phyloP scores from a whole-genome alignment of 208 protist species.

The Acanthamoeba castellanii region DNA sequence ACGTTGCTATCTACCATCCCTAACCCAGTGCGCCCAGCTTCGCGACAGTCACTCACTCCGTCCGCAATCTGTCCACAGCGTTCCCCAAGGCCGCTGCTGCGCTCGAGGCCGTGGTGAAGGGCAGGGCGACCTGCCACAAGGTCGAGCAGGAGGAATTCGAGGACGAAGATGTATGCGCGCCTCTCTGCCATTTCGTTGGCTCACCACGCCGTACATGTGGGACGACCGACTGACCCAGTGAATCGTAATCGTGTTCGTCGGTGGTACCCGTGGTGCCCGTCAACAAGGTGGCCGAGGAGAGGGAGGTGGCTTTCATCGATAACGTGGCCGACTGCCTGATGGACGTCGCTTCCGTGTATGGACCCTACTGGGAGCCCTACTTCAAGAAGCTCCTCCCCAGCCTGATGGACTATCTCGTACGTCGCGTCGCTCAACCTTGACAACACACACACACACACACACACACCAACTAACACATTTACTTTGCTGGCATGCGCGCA shows the following conservation, averaged over 20 bases:
- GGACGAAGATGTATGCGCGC: conserved; percentile 42
- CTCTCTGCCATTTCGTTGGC: too few relatives aligned
- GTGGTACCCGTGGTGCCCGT: too few relatives aligned
- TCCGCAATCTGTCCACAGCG: neutral
- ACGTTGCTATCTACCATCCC: neutral
- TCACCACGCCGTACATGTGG: too few relatives aligned
- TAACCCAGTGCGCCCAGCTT: neutral
- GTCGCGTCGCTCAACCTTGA: neutral
- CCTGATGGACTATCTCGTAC: conserved; percentile 62
- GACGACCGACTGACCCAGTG: too few relatives aligned
- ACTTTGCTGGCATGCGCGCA: neutral
- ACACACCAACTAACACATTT: neutral
- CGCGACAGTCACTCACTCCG: too few relatives aligned
- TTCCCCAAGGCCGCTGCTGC: conserved; percentile 29
- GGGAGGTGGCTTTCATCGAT: conserved; percentile 54
- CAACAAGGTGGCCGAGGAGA: conserved; percentile 37
- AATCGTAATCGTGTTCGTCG: too few relatives aligned
- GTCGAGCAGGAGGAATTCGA: conserved; percentile 49
- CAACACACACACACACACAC: neutral
- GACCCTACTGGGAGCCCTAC: conserved; percentile 36
- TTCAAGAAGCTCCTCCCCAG: conserved; percentile 58
- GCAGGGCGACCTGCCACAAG: conserved; percentile 53
- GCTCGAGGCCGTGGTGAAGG: conserved; percentile 31
- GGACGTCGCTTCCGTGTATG: conserved; percentile 36
- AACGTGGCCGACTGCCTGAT: conserved; percentile 45